Conservation (phyloP, 2,329 filamentous ascomycete genomes). For the Lithohypha guttulata region DNA sequence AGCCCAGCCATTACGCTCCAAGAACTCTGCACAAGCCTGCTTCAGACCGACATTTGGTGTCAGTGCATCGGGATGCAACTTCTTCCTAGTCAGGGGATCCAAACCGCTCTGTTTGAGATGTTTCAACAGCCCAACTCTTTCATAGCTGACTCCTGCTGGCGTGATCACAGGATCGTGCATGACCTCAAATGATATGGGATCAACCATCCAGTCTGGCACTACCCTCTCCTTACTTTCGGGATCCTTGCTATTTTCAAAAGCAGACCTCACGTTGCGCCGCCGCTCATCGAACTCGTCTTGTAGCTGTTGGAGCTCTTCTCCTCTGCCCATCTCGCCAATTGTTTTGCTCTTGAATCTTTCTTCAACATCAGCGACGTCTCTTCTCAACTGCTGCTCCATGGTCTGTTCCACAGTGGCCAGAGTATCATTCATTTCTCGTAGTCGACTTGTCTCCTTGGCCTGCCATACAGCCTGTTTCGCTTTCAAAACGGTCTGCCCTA, state of each 20-base stretch:
- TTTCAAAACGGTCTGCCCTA: conserved; percentile 62
- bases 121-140: conserved; percentile 73
- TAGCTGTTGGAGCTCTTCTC: conserved; percentile 54
- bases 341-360: conserved; percentile 27
- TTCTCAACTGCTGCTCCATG: conserved; percentile 30
- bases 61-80: conserved; percentile 57
- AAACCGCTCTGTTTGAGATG: conserved; percentile 64
- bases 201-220: conserved; percentile 39
- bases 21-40: conserved; percentile 73
- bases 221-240: conserved; percentile 35
- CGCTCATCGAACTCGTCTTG: conserved; percentile 40
- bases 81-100: conserved; percentile 76
- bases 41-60: conserved; percentile 72
- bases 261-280: conserved; percentile 34
- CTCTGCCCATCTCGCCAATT: conserved; percentile 53
- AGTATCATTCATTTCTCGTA: conserved; percentile 37
- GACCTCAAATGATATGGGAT: conserved; percentile 40
- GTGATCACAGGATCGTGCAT: conserved; percentile 43
- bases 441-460: conserved; percentile 46
- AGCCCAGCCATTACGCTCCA: conserved; percentile 81
- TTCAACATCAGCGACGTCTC: conserved; percentile 29
- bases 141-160: conserved; percentile 81
- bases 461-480: conserved; percentile 87
- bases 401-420: conserved; percentile 31
- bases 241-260: conserved; percentile 33